A percentile compares a stretch with the other conserved stretches of the same genome.
These are phyloP conservation scores for Amanita pallidorosea DNA, from an alignment of 768 basidiomycete genomes.

Conservation along the genomic window DNA sequence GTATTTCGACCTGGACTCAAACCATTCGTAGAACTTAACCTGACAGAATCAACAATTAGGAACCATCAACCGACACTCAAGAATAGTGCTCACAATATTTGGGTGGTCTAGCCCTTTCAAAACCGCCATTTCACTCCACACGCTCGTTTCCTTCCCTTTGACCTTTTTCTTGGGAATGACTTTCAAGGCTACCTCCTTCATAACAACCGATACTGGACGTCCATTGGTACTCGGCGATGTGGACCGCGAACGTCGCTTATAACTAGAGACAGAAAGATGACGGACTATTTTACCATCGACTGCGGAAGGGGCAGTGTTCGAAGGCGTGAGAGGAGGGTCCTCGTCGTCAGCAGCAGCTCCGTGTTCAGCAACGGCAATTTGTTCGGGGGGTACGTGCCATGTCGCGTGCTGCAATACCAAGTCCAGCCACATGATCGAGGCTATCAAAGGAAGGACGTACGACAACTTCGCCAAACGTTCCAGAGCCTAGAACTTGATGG, in stretches of 20 bases:
- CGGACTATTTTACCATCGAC: neutral
- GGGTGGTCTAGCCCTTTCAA: conserved; percentile 83
- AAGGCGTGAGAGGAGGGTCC: conserved; percentile 6
- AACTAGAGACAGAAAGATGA: conserved; percentile 8
- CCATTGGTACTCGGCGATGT: conserved; percentile 10
- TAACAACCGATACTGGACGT: conserved; percentile 16
- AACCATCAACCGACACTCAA: neutral
- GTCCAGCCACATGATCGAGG: neutral
- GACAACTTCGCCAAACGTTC: conserved; percentile 88
- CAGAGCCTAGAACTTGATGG: conserved; percentile 64
- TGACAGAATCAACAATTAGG: neutral
- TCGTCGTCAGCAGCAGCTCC: conserved; percentile 39
- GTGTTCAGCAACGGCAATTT: conserved; percentile 40
- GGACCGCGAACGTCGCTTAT: conserved; percentile 6
- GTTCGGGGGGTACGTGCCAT: conserved; percentile 65
- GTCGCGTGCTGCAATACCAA: conserved; percentile 46
- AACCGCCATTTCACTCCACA: conserved; percentile 93
- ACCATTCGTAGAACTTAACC: conserved; percentile 97
- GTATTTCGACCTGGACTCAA: conserved; percentile 89
- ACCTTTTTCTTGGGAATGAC: conserved; percentile 94
- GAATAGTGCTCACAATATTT: conserved; percentile 58
- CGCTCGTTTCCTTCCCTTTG: conserved; percentile 78
- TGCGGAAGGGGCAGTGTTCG: neutral
- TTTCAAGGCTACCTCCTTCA: conserved; percentile 77
- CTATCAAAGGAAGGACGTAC: conserved; percentile 23